Evolutionary conservation across 768 basidiomycete genomes (phyloP).

Genomic region (Psilocybe subaeruginosa): DNA sequence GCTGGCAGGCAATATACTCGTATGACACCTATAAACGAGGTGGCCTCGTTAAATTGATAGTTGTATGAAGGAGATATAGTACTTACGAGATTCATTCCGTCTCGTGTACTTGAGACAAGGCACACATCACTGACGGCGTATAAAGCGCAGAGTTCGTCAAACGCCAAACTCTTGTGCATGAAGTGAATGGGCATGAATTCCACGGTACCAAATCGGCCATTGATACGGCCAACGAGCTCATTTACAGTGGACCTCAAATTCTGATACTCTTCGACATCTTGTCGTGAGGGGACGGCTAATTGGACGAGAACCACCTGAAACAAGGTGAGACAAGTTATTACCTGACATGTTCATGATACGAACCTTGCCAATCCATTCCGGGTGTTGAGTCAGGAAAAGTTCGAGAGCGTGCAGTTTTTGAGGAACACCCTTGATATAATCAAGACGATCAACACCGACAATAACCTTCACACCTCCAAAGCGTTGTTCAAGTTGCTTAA

Average conservation of each 20-base stretch:
- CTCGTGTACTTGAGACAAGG: slow-evolving; percentile 91
- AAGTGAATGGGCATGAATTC: slow-evolving; percentile 99
- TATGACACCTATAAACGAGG: slow-evolving; percentile 81
- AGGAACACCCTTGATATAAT: slow-evolving; percentile 99
- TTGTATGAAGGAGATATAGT: not conserved
- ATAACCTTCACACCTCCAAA: slow-evolving; percentile 97
- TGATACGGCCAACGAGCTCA: slow-evolving; percentile 97
- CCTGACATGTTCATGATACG: slow-evolving; percentile 12
- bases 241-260: slow-evolving; percentile 95
- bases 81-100: slow-evolving; percentile 98
- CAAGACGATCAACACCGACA: slow-evolving; percentile 96
- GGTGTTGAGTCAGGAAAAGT: slow-evolving; percentile 95
- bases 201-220: slow-evolving; percentile 97
- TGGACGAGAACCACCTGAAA: slow-evolving; percentile 90
- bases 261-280: slow-evolving; percentile 99
- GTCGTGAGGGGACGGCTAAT: slow-evolving; percentile 94
- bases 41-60: slow-evolving; percentile 27
- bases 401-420: slow-evolving; percentile 98
- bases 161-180: slow-evolving; percentile 93
- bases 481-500: slow-evolving; percentile 81
- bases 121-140: slow-evolving; percentile 98
- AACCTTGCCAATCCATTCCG: slow-evolving; percentile 98
- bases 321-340: slow-evolving; percentile 9
- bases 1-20: slow-evolving; percentile 97
- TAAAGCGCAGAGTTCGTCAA: slow-evolving; percentile 96